Evolutionary conservation across 305 asterid genomes (phyloP), one percentile per base, ranked within the genome.

Genomic region (Fraxinus xanthoxyloides): DNA sequence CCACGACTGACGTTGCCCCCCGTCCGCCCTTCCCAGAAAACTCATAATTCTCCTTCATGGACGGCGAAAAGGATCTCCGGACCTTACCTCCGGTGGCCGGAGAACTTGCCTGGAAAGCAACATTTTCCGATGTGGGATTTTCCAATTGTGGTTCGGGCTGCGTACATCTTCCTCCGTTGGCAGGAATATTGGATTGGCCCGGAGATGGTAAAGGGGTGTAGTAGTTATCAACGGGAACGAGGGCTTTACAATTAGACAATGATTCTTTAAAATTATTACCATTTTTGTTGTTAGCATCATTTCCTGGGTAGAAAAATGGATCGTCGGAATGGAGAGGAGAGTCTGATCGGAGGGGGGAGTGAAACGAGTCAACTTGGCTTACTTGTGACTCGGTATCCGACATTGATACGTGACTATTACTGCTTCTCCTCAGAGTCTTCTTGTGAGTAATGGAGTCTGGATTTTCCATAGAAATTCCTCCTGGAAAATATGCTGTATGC

Each of bases 241-340:
- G 76, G 13, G 76, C 76, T 31, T 32, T 70, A 32, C 76, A 70
- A 70, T 31, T 17, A 17, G 76, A 70, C 26, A 31, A 15, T 30
- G 76, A 32, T 15, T 31, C 36, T 70, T 70, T 32, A 30, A 5
- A 32, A 70, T 70, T 32, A 15, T 5, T 70, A 32, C 43, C 43
- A 31, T 70, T 70, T 30, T 30, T 69, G 75, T 65, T 12, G 73
- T 26, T 67, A 28, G 19, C 36, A 28, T 67, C 81, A 82, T 80
- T 76, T 36, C 82, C 89, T 75, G 82, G 80, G 6, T 82, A 90
- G 70, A 87, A 79, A 48, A 12, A 21, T 0, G 93, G 92, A 69
- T 92, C 97, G 78, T 91, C 96, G 83, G 94, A 89, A 76, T 86
- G 92, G 46, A 88, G 80, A 12, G 95, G 96, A 0, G 98, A 92